phyloP scores from a whole-genome alignment of 2,329 filamentous ascomycete genomes.

The Fusarium succisae region DNA sequence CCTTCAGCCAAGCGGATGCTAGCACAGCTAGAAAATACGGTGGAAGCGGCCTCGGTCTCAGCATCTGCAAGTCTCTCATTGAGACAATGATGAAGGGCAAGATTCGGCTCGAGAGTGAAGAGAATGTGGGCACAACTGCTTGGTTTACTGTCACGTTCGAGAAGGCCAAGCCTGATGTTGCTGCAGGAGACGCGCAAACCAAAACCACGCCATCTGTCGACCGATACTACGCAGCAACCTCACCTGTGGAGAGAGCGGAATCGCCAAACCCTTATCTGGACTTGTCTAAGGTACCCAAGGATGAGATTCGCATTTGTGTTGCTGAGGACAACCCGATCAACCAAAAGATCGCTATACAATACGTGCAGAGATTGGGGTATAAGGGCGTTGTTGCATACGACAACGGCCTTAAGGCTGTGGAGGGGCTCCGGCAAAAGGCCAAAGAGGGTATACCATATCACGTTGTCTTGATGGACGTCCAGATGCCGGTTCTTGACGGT shows the following conservation, averaged over 20 bases:
- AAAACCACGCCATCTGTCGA: constrained; percentile 50
- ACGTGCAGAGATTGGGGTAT: constrained; percentile 86
- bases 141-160: constrained; percentile 88
- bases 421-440: constrained; percentile 80
- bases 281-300: constrained; percentile 76
- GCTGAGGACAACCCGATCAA: constrained; percentile 97
- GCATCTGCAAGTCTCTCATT: constrained; percentile 94
- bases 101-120: constrained; percentile 82
- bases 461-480: constrained; percentile 93
- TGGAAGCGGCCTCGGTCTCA: constrained; percentile 88
- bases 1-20: constrained; percentile 91
- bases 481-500: constrained; percentile 93
- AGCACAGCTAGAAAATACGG: constrained; percentile 92
- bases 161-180: constrained; percentile 74
- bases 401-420: constrained; percentile 87
- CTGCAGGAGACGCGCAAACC: constrained; percentile 62
- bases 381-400: constrained; percentile 84
- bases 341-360: constrained; percentile 91
- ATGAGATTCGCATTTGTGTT: constrained; percentile 87
- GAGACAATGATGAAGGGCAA: constrained; percentile 90
- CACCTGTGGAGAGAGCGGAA: constrained; percentile 50
- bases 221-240: constrained; percentile 45
- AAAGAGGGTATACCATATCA: constrained; percentile 82
- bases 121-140: constrained; percentile 74
- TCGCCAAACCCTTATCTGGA: constrained; percentile 65